A percentile compares a stretch with the other conserved stretches of the same genome.
These are phyloP conservation scores for Fomes fomentarius DNA, from an alignment of 1,284 basidiomycete species.

Conservation along the genomic window DNA sequence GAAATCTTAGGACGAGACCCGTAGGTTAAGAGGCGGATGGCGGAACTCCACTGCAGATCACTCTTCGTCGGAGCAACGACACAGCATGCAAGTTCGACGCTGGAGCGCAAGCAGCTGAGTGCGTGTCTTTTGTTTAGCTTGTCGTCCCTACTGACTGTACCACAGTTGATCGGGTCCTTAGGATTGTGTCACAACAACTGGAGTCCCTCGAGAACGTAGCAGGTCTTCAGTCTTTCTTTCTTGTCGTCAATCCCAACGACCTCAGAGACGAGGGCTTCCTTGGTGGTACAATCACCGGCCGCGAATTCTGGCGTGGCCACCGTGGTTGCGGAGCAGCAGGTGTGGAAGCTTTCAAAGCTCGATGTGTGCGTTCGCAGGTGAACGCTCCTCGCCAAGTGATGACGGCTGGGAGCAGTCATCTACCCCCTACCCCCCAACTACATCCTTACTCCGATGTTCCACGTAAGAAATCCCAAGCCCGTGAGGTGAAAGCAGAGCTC, in stretches of 20 bases:
- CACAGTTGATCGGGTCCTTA: constrained; percentile 49
- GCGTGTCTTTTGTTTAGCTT: background rate
- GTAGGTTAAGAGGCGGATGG: constrained; percentile 55
- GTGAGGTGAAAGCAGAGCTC: constrained; percentile 50
- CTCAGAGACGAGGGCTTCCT: constrained; percentile 55
- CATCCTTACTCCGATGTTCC: background rate
- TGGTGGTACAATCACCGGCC: constrained; percentile 58
- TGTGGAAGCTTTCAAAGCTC: constrained; percentile 54
- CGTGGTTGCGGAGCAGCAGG: constrained; percentile 60
- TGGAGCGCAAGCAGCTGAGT: constrained; percentile 26
- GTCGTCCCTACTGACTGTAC: background rate
- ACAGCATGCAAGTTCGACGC: constrained; percentile 7
- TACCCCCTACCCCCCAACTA: background rate
- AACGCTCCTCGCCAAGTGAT: background rate
- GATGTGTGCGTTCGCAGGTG: constrained; percentile 35
- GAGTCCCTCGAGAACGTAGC: constrained; percentile 51
- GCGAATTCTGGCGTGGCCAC: constrained; percentile 66
- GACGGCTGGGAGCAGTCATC: background rate
- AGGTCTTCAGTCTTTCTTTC: constrained; percentile 61
- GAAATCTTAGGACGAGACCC: background rate
- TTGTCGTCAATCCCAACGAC: constrained; percentile 57
- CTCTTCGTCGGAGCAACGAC: constrained; percentile 45
- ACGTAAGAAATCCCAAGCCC: constrained; percentile 39
- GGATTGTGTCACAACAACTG: constrained; percentile 50
- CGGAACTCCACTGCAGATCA: constrained; percentile 59